Base-by-base conservation (phyloP, 2,329 filamentous ascomycete species). In the Dothideomycetidae sp. region DNA sequence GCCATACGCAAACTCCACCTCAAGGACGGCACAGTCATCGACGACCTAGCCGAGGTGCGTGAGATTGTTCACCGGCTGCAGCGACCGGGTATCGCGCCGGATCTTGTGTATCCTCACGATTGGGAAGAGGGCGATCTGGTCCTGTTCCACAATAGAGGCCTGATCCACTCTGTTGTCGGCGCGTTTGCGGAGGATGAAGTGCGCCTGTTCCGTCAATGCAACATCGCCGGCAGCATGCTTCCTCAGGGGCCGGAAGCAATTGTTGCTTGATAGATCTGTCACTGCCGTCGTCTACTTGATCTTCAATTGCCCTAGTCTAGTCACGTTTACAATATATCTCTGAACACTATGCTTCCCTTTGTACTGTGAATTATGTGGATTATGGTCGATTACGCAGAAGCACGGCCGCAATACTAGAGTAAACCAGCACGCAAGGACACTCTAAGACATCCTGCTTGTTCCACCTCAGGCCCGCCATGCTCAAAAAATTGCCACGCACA, bases 51-150 rank as follows among this genome's bases (percentile, higher is more conserved):
- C 37, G 56, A 69, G 47, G 81, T 82, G 5, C 63, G 81, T 5
- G 74, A 76, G 23, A 75, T 71, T n/a, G 70, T 84, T 5, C 82
- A 86, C 53, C 60, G 67, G 14, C 56, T 86, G 37, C 80, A 86
- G 59, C 63, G 81, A 5, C 79, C 79, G 3, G 80, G 71, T 0
- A 85, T 86, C 47, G 70, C 71, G 10, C 79, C 81, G 0, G 53
- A 65, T 41, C 63, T 66, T 43, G 78, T 86, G 9, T 84, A 83
- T 53, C 62, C 78, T 5, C 76, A 84, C 48, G 78, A 85, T 48
- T 86, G 81, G 81, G 63, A 78, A 47, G 73, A 81, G 52, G 80
- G 80, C 4, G 81, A 85, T 51, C 58, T 83, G 40, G 81, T 83
- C 1, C 61, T 86, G 16, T 86, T 86, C 57, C 78, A 86, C 55